These are phyloP conservation scores for Trichoderma citrinoviride DNA, from an alignment of 2,329 filamentous ascomycete species.

Conservation along the genomic window DNA sequence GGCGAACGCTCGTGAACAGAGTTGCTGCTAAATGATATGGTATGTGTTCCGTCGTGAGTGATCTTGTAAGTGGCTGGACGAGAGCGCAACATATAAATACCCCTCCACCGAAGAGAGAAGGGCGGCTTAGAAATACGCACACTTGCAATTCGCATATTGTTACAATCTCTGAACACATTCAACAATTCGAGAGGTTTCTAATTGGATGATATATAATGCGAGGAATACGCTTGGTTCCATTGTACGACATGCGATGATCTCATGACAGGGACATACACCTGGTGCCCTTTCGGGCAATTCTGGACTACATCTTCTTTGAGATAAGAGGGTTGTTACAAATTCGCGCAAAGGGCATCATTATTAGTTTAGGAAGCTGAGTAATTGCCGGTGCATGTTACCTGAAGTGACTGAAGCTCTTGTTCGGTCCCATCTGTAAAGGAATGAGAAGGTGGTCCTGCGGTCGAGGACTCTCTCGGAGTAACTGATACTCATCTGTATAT, in stretches of 20 bases:
- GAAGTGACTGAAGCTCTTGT: too few species aligned
- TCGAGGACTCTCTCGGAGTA: too few species aligned
- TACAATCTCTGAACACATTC: neutral
- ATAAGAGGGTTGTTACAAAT: neutral
- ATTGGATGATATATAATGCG: neutral
- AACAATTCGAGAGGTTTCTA: neutral
- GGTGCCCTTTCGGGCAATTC: constrained; percentile 1
- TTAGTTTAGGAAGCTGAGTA: neutral
- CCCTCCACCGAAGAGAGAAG: neutral
- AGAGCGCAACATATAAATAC: neutral
- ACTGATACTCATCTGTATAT: too few species aligned
- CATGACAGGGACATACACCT: neutral
- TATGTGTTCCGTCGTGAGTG: too few species aligned
- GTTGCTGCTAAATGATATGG: neutral
- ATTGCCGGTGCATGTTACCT: too few species aligned
- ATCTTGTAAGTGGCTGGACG: too few species aligned
- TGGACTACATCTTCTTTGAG: neutral
- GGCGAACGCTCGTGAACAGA: neutral
- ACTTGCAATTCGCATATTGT: neutral
- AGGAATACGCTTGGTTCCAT: neutral
- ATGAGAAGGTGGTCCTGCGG: too few species aligned
- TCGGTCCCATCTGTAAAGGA: too few species aligned
- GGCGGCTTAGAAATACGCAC: neutral
- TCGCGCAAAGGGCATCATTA: neutral
- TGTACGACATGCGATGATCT: neutral